Base-by-base conservation (phyloP, 225 moss, liverwort and hornwort genomes). In the Climacium dendroides region DNA sequence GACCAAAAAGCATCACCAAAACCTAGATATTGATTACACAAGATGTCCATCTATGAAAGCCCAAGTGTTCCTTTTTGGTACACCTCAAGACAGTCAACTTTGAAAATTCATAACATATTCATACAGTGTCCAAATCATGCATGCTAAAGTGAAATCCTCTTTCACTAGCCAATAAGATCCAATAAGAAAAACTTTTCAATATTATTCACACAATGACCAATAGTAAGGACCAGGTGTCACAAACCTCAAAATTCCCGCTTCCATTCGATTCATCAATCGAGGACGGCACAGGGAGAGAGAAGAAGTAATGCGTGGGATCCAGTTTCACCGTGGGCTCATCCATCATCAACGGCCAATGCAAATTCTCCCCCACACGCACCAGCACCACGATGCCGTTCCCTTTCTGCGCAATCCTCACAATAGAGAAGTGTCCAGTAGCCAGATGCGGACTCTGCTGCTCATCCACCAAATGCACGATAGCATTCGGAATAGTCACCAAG, bases 231-330 rank as follows among this genome's bases (percentile, higher is more conserved):
- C n/a, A 52, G 19, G 65, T n/a, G 45, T 6, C 53, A 67, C 83
- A 28, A n/a, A 90, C 92, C 94, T 90, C 88, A 52, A 74, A 62
- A 24, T 32, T 78, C 48, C 71, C 85, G 83, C 65, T 89, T 45
- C 92, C 88, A 32, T 62, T 53, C 6, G 30, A 43, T 10, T 79
- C 90, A 65, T 92, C 91, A 13, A 91, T 75, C 11, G 89, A 83
- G 32, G 89, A 17, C 12, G 94, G 94, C 19, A 96, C 94, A 24
- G 87, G 85, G 3, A 99, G 88, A 18, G 97, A 85, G 90, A 97
- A 99, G 87, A 94, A 97, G 87, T 99, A 96, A 60, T 99, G 98
- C 30, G 95, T 96, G 4, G 95, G 94, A 77, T 95, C 94, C 19
- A 97, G 89, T 89, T 95, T 96, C 65, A 99, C 96, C 8, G 93